Conservation (phyloP, 495 filamentous ascomycete species). For the Hypoxylon rickii region DNA sequence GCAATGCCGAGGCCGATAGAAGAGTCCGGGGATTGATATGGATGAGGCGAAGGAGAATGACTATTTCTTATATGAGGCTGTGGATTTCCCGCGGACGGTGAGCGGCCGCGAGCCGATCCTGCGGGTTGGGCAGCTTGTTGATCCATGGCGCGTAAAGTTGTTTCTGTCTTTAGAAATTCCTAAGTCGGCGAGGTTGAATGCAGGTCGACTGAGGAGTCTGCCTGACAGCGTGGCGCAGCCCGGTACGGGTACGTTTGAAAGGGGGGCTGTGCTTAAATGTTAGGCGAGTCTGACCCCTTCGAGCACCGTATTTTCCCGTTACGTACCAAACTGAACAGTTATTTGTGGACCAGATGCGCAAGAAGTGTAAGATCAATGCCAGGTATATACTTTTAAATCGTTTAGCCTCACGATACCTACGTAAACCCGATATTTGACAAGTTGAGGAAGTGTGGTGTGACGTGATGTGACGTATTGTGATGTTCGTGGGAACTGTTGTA, state of each 20-base stretch:
- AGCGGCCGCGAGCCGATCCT: constrained; percentile 50
- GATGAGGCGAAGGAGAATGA: constrained; percentile 54
- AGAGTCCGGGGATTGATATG: constrained; percentile 49
- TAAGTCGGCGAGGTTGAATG: constrained; percentile 39
- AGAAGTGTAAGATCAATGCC: neutral
- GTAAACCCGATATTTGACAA: too few relatives aligned
- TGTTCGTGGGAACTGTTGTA: too few relatives aligned
- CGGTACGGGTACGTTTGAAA: constrained; percentile 26
- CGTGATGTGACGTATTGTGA: neutral
- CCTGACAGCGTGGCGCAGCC: constrained; percentile 42
- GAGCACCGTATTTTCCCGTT: too few relatives aligned
- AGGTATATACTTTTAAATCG: too few relatives aligned
- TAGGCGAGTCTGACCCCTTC: too few relatives aligned
- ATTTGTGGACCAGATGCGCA: constrained; percentile 12
- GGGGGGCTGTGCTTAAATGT: constrained; percentile 38
- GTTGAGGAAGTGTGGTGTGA: too few relatives aligned
- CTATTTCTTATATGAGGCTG: constrained; percentile 57
- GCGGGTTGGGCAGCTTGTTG: constrained; percentile 45
- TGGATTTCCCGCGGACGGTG: constrained; percentile 50
- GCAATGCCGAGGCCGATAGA: constrained; percentile 54
- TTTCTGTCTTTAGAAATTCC: constrained; percentile 44
- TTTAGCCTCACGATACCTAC: too few relatives aligned
- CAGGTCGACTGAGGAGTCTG: constrained; percentile 32
- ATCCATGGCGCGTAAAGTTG: constrained; percentile 48
- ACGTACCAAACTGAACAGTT: too few relatives aligned